Evolutionary conservation across 495 filamentous ascomycete species (phyloP).

Genomic region (Penicillium lagena): DNA sequence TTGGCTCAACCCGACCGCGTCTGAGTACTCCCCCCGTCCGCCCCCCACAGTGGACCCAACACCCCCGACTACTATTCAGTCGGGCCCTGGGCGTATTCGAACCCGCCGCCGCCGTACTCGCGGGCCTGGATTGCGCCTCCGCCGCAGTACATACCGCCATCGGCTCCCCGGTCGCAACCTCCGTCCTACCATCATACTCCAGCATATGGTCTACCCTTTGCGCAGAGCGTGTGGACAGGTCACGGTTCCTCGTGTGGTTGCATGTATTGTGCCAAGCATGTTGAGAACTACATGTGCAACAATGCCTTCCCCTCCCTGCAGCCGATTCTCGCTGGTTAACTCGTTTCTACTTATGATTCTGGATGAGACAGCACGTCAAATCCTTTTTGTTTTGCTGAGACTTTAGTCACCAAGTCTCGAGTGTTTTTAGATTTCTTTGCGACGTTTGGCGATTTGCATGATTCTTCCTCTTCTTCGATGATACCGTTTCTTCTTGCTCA

Average conservation of each 20-base stretch:
- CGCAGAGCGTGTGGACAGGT: constrained; percentile 53
- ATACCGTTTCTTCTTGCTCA: constrained; percentile 29
- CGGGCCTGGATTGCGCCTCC: constrained; percentile 36
- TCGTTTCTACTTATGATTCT: constrained; percentile 8
- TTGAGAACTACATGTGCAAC: constrained; percentile 59
- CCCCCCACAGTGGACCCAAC: constrained; percentile 59
- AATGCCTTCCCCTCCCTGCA: constrained; percentile 54
- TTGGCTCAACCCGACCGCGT: constrained; percentile 43
- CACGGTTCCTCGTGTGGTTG: constrained; percentile 64
- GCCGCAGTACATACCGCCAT: constrained; percentile 42
- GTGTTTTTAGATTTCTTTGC: constrained; percentile 21
- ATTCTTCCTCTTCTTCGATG: constrained; percentile 28
- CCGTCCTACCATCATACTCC: constrained; percentile 48
- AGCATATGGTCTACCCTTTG: constrained; percentile 48
- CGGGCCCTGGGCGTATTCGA: constrained; percentile 52
- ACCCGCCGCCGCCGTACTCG: constrained; percentile 41
- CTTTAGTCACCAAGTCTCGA: constrained; percentile 4
- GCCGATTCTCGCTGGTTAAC: constrained; percentile 39
- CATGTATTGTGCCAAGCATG: constrained; percentile 55
- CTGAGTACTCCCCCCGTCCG: constrained; percentile 62
- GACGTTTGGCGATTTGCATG: constrained; percentile 23
- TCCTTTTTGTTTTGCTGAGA: constrained; percentile 21
- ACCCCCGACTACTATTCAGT: constrained; percentile 53
- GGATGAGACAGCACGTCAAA: constrained; percentile 4
- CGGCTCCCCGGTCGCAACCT: constrained; percentile 36